These are phyloP conservation scores for Rhododendron ferrugineum DNA, from an alignment of 148 eudicot genomes.

Conservation along the genomic window DNA sequence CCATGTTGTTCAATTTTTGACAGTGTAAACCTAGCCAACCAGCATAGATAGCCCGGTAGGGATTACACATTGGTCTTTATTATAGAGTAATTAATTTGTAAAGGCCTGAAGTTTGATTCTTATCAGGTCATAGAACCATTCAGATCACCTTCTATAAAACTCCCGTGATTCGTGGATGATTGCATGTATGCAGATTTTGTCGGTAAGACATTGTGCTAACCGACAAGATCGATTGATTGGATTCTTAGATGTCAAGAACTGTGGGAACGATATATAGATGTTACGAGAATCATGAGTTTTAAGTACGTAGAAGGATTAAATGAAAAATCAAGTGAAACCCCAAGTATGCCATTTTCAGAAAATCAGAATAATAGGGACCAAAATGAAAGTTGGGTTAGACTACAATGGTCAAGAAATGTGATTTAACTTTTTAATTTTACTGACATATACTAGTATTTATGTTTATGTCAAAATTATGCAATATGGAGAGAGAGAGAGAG, in stretches of 20 bases:
- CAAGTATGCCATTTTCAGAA: background rate
- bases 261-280: background rate
- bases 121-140: background rate
- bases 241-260: background rate
- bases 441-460: no score
- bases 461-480: background rate
- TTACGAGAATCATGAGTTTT: background rate
- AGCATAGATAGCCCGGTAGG: background rate
- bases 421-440: background rate
- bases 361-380: background rate
- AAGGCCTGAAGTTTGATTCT: background rate
- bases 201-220: background rate
- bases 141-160: background rate
- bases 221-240: background rate
- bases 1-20: background rate
- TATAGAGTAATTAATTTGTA: background rate
- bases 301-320: background rate
- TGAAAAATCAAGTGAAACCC: background rate
- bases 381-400: background rate
- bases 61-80: background rate
- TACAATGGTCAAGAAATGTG: background rate
- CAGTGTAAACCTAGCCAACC: background rate
- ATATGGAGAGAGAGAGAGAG: background rate
- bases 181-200: background rate
- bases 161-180: background rate